Percentiles rank a stretch among this genome's conserved stretches.
These are phyloP conservation scores for Cytospora piceae DNA, from an alignment of 2,329 filamentous ascomycete species.

Conservation along the genomic window DNA sequence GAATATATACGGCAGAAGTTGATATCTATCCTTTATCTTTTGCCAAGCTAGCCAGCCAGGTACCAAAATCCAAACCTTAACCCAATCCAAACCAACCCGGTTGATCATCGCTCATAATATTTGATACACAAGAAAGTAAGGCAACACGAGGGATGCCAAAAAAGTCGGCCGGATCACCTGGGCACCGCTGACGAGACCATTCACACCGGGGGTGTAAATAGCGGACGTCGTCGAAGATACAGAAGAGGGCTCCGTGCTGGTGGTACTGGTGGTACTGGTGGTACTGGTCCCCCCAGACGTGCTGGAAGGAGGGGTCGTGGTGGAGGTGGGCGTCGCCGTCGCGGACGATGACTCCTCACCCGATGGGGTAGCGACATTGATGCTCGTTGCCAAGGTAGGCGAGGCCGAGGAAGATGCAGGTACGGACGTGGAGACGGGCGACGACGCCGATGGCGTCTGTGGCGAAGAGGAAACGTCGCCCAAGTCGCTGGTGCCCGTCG, in stretches of 20 bases:
- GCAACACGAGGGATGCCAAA: constrained; percentile 16
- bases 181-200: constrained; percentile 20
- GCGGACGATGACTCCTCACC: constrained; percentile 27
- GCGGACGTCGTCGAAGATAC: constrained; percentile 5
- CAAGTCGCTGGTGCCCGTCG: not conserved
- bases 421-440: constrained; percentile 5
- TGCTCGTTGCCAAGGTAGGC: constrained; percentile 21
- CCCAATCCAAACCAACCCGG: constrained; percentile 5
- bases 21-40: constrained; percentile 9
- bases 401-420: constrained; percentile 7
- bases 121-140: constrained; percentile 20
- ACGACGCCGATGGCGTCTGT: constrained; percentile 11
- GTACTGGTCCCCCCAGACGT: constrained; percentile 18
- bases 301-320: constrained; percentile 6
- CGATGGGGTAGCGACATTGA: constrained; percentile 23
- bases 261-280: constrained; percentile 12
- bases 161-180: constrained; percentile 2
- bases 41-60: constrained; percentile 11
- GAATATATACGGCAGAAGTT: constrained; percentile 12
- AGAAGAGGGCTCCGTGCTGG: constrained; percentile 8
- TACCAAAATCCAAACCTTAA: constrained; percentile 7
- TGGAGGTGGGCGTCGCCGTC: constrained; percentile 21
- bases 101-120: constrained; percentile 27
- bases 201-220: constrained; percentile 7
- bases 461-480: constrained; percentile 1